Evolutionary conservation across 345 rosid species (phyloP), one percentile per base, ranked within the genome.

Genomic region (Melaleuca alternifolia): DNA sequence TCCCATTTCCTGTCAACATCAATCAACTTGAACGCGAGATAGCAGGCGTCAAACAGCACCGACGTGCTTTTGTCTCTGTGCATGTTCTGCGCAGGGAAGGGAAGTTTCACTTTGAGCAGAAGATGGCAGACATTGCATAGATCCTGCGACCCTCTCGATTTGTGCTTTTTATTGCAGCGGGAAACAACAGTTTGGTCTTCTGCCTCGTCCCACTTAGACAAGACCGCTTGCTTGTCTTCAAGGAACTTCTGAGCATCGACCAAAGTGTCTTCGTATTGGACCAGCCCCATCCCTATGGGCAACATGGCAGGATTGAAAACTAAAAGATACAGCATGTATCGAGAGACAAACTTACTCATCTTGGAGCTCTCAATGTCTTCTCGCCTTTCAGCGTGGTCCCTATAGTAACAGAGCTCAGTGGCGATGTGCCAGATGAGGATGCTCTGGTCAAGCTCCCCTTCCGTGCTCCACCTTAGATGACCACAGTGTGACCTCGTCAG

Each of bases 51-150:
- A n/a, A 89, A 87, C 83, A 89, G 21, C 50, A 91, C 89, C 1
- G 89, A 89, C 76, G 84, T 88, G 86, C 93, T 87, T 24, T 88
- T 87, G 13, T 82, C 89, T 16, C 15, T 89, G 51, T 88, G 84
- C 16, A 87, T 84, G 44, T 52, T 83, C 5, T 28, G 16, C 0
- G 89, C 86, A 15, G 81, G 87, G 48, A 88, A 84, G 21, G 13
- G 53, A 0, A 76, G 83, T 77, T 87, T 89, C 83, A 85, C 88
- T 0, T 86, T 26, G 6, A 87, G 59, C 48, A 91, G 33, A 84
- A 23, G 37, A 10, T 3, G 24, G 54, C 37, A 57, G 5, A 88
- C 83, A 26, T 61, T n/a, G 50, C 83, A 77, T 18, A 76, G 83
- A 51, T 14, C 50, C 11, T 3, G 44, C 0, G 54, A 85, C 79